These are phyloP conservation scores for Leccinum subgranulosum DNA, from an alignment of 768 basidiomycete genomes.

Conservation along the genomic window DNA sequence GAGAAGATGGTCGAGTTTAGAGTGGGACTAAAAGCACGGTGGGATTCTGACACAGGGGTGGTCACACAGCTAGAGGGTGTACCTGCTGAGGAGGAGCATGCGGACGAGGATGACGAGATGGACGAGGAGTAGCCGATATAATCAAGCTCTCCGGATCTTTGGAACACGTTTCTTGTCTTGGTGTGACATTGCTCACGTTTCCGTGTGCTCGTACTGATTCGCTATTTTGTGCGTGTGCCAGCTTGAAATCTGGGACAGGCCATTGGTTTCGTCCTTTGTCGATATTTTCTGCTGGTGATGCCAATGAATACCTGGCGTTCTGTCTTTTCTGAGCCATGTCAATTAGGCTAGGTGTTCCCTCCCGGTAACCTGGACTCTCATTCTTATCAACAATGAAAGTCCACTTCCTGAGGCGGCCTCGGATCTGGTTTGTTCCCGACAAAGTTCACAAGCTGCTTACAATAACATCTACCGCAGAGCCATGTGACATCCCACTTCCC, in stretches of 20 bases:
- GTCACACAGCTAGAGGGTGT: slow-evolving; percentile 57
- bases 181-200: background rate
- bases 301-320: slow-evolving; percentile 40
- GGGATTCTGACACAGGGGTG: slow-evolving; percentile 67
- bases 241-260: background rate
- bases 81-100: slow-evolving; percentile 30
- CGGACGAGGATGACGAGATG: slow-evolving; percentile 44
- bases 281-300: background rate
- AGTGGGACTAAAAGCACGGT: slow-evolving; percentile 66
- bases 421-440: background rate
- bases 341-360: slow-evolving; percentile 59
- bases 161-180: background rate
- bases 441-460: slow-evolving; percentile 72
- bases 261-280: background rate
- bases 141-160: background rate
- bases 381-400: slow-evolving; percentile 61
- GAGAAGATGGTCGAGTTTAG: slow-evolving; percentile 85
- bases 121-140: slow-evolving; percentile 41
- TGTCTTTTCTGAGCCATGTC: slow-evolving; percentile 68
- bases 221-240: slow-evolving; percentile 1
- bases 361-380: slow-evolving; percentile 63
- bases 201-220: background rate
- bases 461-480: slow-evolving; percentile 55
- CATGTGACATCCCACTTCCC: slow-evolving; percentile 56
- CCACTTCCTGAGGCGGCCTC: background rate